phyloP scores from a whole-genome alignment of 306 rosid species.

The Vigna radiata region DNA sequence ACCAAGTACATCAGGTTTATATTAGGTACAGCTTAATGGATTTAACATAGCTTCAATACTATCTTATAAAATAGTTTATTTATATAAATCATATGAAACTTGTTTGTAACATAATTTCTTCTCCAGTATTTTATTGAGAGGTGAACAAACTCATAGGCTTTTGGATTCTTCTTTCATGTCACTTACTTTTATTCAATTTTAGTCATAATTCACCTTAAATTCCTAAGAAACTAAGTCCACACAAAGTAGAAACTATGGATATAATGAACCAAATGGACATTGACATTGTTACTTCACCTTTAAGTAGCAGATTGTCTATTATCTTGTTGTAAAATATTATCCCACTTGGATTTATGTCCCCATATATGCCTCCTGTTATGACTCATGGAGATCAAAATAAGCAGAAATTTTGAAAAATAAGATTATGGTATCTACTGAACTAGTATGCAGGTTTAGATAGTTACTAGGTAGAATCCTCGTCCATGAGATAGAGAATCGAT shows the following conservation, averaged over 20 bases:
- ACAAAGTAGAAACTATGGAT: neutral
- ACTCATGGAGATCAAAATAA: constrained; percentile 23
- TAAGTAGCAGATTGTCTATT: constrained; percentile 58
- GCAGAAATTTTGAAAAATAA: constrained; percentile 14
- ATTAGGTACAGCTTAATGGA: constrained; percentile 10
- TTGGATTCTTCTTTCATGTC: no score
- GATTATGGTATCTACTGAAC: constrained; percentile 18
- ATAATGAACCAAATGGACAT: neutral
- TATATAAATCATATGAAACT: no score
- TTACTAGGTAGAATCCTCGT: neutral
- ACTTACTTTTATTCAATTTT: no score
- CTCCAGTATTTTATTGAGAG: no score
- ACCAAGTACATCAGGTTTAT: constrained; percentile 32
- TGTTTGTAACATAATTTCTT: no score
- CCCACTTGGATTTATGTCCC: constrained; percentile 56
- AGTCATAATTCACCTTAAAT: no score
- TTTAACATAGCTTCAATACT: no score
- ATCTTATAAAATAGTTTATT: no score
- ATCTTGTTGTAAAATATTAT: constrained; percentile 64
- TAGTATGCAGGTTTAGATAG: neutral
- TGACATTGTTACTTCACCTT: constrained; percentile 49
- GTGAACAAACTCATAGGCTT: no score
- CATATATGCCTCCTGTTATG: constrained; percentile 35
- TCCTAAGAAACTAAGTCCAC: neutral
- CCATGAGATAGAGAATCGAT: constrained; percentile 42